Evolutionary conservation across 805 yeast species (phyloP).

Genomic region (Saturnispora halmiae): DNA sequence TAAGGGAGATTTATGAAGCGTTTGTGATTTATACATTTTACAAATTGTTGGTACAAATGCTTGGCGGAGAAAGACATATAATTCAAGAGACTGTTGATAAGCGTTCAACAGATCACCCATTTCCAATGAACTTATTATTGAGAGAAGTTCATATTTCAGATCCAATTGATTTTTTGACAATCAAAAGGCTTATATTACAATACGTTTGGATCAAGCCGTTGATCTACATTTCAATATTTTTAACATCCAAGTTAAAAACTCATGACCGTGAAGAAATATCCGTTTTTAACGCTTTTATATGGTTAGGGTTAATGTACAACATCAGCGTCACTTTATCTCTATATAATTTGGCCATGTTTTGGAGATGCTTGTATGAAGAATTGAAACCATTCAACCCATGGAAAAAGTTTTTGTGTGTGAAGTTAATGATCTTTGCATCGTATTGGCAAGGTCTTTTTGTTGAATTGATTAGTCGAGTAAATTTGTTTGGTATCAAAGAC

Average conservation of each 20-base stretch:
- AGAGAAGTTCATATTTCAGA: conserved; percentile 73
- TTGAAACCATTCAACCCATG: conserved; percentile 75
- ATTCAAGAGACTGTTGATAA: conserved; percentile 53
- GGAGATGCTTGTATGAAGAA: conserved; percentile 82
- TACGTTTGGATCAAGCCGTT: conserved; percentile 93
- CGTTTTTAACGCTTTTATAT: conserved; percentile 42
- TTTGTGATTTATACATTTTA: conserved; percentile 92
- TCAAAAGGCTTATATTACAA: conserved; percentile 83
- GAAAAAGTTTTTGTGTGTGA: conserved; percentile 89
- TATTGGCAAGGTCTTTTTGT: conserved; percentile 86
- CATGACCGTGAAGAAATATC: conserved; percentile 46
- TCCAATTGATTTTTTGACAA: conserved; percentile 63
- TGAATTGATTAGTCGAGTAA: conserved; percentile 41
- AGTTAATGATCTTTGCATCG: conserved; percentile 91
- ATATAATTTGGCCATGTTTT: conserved; percentile 79
- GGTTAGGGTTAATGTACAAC: conserved; percentile 68
- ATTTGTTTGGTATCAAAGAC: conserved; percentile 30
- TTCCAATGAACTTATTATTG: conserved; percentile 39
- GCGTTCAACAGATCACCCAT: conserved; percentile 61
- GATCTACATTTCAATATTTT: conserved; percentile 47
- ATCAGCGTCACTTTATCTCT: conserved; percentile 71
- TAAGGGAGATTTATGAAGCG: conserved; percentile 89
- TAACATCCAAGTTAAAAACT: conserved; percentile 38
- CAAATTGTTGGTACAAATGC: conserved; percentile 65
- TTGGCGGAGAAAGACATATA: conserved; percentile 89